These are phyloP conservation scores for Trichoderma orchidacearum DNA, from an alignment of 495 filamentous ascomycete species.

Conservation along the genomic window DNA sequence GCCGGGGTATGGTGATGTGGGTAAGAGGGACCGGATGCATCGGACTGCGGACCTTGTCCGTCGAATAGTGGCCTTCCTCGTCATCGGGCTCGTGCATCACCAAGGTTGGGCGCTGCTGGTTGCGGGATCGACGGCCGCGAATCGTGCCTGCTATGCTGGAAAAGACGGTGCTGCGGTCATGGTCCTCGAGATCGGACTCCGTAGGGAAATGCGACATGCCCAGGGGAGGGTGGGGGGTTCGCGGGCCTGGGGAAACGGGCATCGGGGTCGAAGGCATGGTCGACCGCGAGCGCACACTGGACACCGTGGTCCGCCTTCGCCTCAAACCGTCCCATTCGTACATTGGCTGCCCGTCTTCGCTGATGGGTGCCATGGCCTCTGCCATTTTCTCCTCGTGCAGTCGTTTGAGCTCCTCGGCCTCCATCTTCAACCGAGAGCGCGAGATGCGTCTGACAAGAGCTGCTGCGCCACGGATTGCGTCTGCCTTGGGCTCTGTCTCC, in stretches of 20 bases:
- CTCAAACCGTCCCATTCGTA: slow-evolving; percentile 92
- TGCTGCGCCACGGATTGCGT: slow-evolving; percentile 85
- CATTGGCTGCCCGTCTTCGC: slow-evolving; percentile 42
- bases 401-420: slow-evolving; percentile 66
- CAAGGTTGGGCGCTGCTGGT: slow-evolving; percentile 27
- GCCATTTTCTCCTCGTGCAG: slow-evolving; percentile 62
- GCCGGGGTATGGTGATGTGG: slow-evolving; percentile 41
- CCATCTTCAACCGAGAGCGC: slow-evolving; percentile 58
- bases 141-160: slow-evolving; percentile 48
- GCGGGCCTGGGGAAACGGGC: slow-evolving; percentile 21
- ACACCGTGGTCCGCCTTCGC: slow-evolving; percentile 60
- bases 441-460: slow-evolving; percentile 82
- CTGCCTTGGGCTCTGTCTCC: slow-evolving; percentile 89
- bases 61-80: slow-evolving; percentile 6
- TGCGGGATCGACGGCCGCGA: slow-evolving; percentile 36
- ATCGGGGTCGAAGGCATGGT: slow-evolving; percentile 17
- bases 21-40: slow-evolving; percentile 47
- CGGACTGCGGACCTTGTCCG: slow-evolving; percentile 25
- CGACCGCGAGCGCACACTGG: slow-evolving; percentile 22
- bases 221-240: slow-evolving; percentile 60
- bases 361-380: slow-evolving; percentile 60
- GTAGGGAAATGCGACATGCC: slow-evolving; percentile 81
- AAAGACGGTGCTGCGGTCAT: slow-evolving; percentile 33
- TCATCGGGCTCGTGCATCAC: slow-evolving; percentile 10
- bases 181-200: slow-evolving; percentile 41